A percentile compares a stretch with the other conserved stretches of the same genome.
These are phyloP conservation scores for Paxillus ammoniavirescens DNA, from an alignment of 768 basidiomycete genomes.

Conservation along the genomic window DNA sequence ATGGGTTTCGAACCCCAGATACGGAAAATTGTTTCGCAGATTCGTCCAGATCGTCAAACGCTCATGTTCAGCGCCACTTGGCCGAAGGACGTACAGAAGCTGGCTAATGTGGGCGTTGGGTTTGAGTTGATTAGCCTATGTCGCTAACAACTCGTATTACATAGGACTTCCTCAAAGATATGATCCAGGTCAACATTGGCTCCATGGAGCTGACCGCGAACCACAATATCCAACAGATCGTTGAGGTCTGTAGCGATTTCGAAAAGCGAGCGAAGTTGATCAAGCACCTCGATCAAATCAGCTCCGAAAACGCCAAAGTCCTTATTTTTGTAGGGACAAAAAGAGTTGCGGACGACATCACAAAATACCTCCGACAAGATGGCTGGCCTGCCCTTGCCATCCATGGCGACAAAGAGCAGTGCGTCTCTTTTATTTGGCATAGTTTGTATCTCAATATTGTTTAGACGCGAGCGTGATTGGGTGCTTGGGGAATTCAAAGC, in stretches of 20 bases:
- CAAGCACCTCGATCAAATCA: constrained; percentile 96
- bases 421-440: constrained; percentile 31
- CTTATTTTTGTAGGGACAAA: constrained; percentile 98
- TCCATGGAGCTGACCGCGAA: constrained; percentile 98
- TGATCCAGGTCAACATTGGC: constrained; percentile 98
- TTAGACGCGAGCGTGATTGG: constrained; percentile 97
- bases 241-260: constrained; percentile 96
- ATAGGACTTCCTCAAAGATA: constrained; percentile 93
- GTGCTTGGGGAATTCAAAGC: constrained; percentile 98
- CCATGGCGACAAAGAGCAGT: constrained; percentile 99
- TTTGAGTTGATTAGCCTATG: not conserved
- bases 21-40: constrained; percentile 95
- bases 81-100: constrained; percentile 99
- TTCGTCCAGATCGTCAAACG: constrained; percentile 97
- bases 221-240: constrained; percentile 94
- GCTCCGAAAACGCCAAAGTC: constrained; percentile 95
- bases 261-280: constrained; percentile 96
- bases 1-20: constrained; percentile 99
- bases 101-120: constrained; percentile 67
- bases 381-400: constrained; percentile 99
- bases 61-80: constrained; percentile 99
- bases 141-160: constrained; percentile 4
- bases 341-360: constrained; percentile 96
- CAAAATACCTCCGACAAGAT: constrained; percentile 95
- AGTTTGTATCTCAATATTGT: not conserved